A percentile compares a stretch with the other conserved stretches of the same genome.
Evolutionary conservation across 495 filamentous ascomycete species (phyloP).

Genomic region (Alectoria sarmentosa): DNA sequence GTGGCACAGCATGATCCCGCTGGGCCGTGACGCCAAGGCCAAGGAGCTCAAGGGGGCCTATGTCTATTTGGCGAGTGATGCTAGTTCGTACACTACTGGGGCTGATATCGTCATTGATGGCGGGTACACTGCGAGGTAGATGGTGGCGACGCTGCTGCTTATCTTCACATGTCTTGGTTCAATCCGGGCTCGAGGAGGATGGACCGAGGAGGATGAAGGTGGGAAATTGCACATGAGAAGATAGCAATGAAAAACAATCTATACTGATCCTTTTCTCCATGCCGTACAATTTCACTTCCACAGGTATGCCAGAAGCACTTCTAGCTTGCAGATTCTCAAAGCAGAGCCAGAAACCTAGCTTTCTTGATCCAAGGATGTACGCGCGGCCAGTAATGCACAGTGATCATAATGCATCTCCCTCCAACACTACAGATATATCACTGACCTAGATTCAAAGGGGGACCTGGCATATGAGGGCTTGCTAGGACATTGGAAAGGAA

Average conservation of each 20-base stretch:
- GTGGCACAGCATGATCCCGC: constrained; percentile 72
- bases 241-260: background rate
- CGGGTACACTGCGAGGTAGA: constrained; percentile 25
- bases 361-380: background rate
- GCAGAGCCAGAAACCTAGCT: no score
- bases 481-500: no score
- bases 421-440: no score
- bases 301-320: no score
- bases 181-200: background rate
- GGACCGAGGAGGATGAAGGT: background rate
- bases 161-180: background rate
- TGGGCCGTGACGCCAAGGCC: constrained; percentile 64
- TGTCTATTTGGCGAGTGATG: constrained; percentile 68
- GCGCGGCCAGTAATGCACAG: background rate
- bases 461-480: background rate
- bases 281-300: background rate
- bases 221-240: background rate
- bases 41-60: constrained; percentile 84
- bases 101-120: constrained; percentile 73
- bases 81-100: constrained; percentile 79
- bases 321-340: no score
- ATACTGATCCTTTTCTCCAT: background rate
- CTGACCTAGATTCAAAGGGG: no score
- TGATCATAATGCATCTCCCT: no score
- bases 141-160: background rate